Evolutionary conservation across 305 asterid genomes (phyloP).

Genomic region (Fraxinus latifolia): DNA sequence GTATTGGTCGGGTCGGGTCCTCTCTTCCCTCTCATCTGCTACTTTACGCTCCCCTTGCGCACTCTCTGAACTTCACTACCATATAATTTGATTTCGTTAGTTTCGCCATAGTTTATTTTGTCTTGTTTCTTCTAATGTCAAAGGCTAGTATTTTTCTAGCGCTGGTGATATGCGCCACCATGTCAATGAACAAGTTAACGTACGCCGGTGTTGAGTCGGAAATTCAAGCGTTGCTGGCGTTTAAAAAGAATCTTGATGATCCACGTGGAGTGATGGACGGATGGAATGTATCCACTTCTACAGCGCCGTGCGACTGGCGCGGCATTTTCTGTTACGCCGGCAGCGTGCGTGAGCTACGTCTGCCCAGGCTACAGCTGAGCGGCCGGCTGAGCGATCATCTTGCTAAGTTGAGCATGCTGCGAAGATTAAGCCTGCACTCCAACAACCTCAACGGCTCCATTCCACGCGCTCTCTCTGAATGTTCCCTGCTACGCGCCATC

Average conservation of each 20-base stretch:
- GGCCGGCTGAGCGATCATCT: constrained; percentile 45
- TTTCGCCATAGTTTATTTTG: not conserved
- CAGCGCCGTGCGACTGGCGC: constrained; percentile 83
- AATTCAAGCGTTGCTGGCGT: constrained; percentile 44
- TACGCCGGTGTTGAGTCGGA: constrained; percentile 39
- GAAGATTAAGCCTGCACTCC: constrained; percentile 64
- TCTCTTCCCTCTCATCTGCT: constrained; percentile 24
- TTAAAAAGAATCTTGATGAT: constrained; percentile 52
- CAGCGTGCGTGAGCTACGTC: constrained; percentile 61
- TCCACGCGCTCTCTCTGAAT: constrained; percentile 47
- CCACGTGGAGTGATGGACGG: constrained; percentile 60
- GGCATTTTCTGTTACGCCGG: constrained; percentile 60
- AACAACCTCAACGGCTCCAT: constrained; percentile 60
- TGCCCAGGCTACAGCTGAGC: constrained; percentile 57
- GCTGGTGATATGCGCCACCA: constrained; percentile 27
- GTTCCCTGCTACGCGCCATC: constrained; percentile 62
- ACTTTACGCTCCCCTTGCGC: constrained; percentile 40
- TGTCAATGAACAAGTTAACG: constrained; percentile 22
- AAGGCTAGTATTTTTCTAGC: constrained; percentile 41
- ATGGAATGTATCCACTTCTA: constrained; percentile 58
- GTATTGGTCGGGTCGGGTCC: constrained; percentile 34
- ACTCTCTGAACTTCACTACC: constrained; percentile 6
- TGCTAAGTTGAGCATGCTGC: constrained; percentile 46
- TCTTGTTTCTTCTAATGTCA: constrained; percentile 39
- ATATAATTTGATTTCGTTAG: not conserved